Percentiles rank a stretch among this genome's conserved stretches.
Evolutionary conservation across 208 protist genomes (phyloP).

Genomic region (Trypanosoma rangeli): DNA sequence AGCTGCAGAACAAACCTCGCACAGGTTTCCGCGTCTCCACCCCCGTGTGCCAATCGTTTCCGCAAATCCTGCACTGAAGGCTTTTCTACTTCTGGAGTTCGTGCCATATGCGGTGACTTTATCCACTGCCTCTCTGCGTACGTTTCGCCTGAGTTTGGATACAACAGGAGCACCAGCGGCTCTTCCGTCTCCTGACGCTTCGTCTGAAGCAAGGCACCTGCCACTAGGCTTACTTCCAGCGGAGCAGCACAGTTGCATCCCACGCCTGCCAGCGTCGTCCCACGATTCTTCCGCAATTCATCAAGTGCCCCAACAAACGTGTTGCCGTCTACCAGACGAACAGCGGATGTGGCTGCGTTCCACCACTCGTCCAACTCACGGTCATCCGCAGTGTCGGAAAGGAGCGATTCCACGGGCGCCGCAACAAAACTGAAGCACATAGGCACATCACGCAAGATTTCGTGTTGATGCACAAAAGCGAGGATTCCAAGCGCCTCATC

Average conservation of each 20-base stretch:
- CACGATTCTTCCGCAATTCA: neutral
- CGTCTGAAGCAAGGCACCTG: constrained; percentile 12
- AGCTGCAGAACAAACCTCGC: constrained; percentile 2
- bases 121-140: constrained; percentile 16
- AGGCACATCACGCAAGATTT: constrained; percentile 6
- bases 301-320: constrained; percentile 10
- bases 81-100: neutral
- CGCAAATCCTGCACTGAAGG: neutral
- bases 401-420: neutral
- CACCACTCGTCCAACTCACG: constrained; percentile 17
- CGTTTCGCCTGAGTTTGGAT: constrained; percentile 22
- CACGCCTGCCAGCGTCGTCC: constrained; percentile 4
- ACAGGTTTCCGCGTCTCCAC: neutral
- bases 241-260: constrained; percentile 22
- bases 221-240: constrained; percentile 19
- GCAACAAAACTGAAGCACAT: constrained; percentile 26
- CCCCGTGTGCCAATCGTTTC: neutral
- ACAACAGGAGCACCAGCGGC: constrained; percentile 16
- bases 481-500: constrained; percentile 21
- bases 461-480: constrained; percentile 15
- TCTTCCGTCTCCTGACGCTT: constrained; percentile 11
- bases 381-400: constrained; percentile 4
- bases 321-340: constrained; percentile 18
- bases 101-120: neutral
- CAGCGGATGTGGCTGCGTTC: neutral